Percentiles rank a stretch among this genome's conserved stretches.
phyloP scores from a whole-genome alignment of 2,329 filamentous ascomycete species.

The Nemania sp. region DNA sequence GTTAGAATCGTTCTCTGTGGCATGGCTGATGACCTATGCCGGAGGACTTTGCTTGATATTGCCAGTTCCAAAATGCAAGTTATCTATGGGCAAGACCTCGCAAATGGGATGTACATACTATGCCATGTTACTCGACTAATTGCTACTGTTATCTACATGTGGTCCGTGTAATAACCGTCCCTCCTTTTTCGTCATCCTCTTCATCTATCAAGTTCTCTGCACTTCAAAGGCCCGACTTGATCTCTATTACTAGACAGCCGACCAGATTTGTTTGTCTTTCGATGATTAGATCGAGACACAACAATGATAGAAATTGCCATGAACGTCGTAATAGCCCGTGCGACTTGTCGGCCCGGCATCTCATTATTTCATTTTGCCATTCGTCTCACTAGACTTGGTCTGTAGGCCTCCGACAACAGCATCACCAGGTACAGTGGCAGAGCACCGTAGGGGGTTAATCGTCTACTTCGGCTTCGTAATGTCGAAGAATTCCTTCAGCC shows the following conservation, averaged over 20 bases:
- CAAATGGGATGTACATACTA: too few species aligned
- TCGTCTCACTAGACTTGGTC: neutral
- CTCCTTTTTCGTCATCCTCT: neutral
- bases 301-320: neutral
- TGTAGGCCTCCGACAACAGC: neutral
- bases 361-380: neutral
- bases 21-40: too few species aligned
- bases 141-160: neutral
- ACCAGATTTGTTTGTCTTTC: too few species aligned
- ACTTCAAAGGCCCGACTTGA: neutral
- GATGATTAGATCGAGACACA: too few species aligned
- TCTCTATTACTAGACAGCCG: neutral
- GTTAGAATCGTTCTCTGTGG: too few species aligned
- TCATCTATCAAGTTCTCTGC: neutral
- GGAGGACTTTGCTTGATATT: too few species aligned
- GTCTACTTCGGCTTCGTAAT: constrained; percentile 61
- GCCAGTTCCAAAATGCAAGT: too few species aligned
- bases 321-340: neutral
- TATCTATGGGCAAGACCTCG: too few species aligned
- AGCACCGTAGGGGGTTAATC: neutral
- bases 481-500: constrained; percentile 77
- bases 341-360: neutral
- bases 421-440: neutral
- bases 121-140: neutral
- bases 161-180: neutral